These are phyloP conservation scores for Fusarium papillatum DNA, from an alignment of 2,329 filamentous ascomycete species.

Conservation along the genomic window DNA sequence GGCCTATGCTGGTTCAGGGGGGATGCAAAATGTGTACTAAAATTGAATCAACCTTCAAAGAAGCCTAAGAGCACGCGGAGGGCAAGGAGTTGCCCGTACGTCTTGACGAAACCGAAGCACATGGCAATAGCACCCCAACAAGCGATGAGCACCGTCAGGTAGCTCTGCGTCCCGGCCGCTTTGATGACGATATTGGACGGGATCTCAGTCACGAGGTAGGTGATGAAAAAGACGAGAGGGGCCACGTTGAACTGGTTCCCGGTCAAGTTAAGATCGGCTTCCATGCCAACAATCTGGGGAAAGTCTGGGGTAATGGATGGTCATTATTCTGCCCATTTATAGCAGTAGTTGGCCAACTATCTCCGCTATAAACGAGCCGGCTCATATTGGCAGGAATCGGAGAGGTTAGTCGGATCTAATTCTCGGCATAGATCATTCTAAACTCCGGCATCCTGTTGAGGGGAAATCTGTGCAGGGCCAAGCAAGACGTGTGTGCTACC, in stretches of 20 bases:
- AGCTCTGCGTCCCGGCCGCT: neutral
- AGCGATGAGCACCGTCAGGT: slow-evolving; percentile 1
- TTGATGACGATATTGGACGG: slow-evolving; percentile 11
- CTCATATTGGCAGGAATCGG: neutral
- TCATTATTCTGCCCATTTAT: neutral
- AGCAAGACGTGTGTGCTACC: neutral
- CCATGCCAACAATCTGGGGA: slow-evolving; percentile 6
- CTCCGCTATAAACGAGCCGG: too few species aligned
- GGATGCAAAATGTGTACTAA: neutral
- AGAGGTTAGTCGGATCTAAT: neutral
- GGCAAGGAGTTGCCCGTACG: neutral
- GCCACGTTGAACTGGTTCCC: slow-evolving; percentile 8
- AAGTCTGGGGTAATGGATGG: neutral
- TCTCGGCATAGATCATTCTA: neutral
- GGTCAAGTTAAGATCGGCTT: neutral
- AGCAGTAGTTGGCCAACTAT: neutral
- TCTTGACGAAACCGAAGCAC: slow-evolving; percentile 14
- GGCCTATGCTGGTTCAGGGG: neutral
- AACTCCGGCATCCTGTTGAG: neutral
- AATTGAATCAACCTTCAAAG: slow-evolving; percentile 10
- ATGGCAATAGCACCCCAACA: slow-evolving; percentile 10
- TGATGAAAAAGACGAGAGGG: slow-evolving; percentile 12
- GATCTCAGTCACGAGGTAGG: slow-evolving; percentile 5
- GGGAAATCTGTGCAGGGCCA: neutral
- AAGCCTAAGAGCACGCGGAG: slow-evolving; percentile 5